phyloP scores from a whole-genome alignment of 2,329 filamentous ascomycete genomes.

The Akanthomyces dipterigenus region DNA sequence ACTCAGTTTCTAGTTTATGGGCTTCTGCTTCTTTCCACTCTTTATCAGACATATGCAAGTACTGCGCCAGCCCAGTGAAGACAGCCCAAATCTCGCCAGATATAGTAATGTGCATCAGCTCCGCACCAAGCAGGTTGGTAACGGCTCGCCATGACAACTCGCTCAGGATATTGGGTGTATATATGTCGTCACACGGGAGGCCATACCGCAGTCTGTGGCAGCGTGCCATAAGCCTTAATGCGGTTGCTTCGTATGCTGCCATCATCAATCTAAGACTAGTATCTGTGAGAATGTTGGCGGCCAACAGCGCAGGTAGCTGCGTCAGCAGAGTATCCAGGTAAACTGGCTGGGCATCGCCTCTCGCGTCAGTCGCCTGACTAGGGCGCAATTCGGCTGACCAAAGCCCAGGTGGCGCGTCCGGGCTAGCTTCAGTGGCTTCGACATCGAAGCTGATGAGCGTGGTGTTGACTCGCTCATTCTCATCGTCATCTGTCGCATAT shows the following conservation, averaged over 20 bases:
- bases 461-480: constrained; percentile 46
- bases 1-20: not conserved
- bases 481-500: constrained; percentile 50
- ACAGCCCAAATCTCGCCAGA: constrained; percentile 40
- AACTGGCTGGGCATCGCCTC: constrained; percentile 22
- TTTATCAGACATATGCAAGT: constrained; percentile 35
- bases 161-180: constrained; percentile 27
- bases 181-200: constrained; percentile 33
- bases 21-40: constrained; percentile 34
- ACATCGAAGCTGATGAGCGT: constrained; percentile 57
- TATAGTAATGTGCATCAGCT: constrained; percentile 38
- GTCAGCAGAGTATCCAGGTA: constrained; percentile 46
- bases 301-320: constrained; percentile 41
- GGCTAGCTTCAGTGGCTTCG: constrained; percentile 45
- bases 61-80: constrained; percentile 31
- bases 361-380: constrained; percentile 31
- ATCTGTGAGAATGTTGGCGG: constrained; percentile 40
- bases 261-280: constrained; percentile 35
- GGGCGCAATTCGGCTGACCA: constrained; percentile 55
- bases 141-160: constrained; percentile 33
- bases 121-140: constrained; percentile 39
- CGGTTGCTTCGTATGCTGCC: constrained; percentile 40
- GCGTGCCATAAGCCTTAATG: constrained; percentile 38
- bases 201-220: constrained; percentile 33
- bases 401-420: constrained; percentile 42